Percentiles rank a stretch among this genome's conserved stretches.
phyloP scores from a whole-genome alignment of 2,329 filamentous ascomycete species.

The Camillea tinctor region DNA sequence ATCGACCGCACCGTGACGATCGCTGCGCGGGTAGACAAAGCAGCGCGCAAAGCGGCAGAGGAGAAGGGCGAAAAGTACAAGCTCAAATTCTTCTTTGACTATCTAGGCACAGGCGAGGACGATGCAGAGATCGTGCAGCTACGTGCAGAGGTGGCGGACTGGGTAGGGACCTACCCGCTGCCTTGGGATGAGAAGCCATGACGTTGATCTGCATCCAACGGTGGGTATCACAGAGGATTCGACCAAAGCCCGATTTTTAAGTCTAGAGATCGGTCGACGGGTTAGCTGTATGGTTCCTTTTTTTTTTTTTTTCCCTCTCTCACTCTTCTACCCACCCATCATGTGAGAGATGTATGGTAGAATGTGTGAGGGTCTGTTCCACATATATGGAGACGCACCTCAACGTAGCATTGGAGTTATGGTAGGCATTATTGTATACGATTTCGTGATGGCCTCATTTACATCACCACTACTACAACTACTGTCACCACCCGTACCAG shows the following conservation, averaged over 20 bases:
- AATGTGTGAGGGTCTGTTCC: too few relatives aligned
- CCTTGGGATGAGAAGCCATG: conserved; percentile 57
- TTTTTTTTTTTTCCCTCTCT: not conserved
- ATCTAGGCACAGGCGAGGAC: conserved; percentile 65
- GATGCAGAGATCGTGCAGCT: conserved; percentile 71
- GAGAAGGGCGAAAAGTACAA: conserved; percentile 66
- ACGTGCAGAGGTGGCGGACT: conserved; percentile 72
- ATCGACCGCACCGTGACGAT: conserved; percentile 82
- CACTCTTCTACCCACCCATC: not conserved
- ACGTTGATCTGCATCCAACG: conserved; percentile 16
- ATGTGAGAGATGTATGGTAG: not conserved
- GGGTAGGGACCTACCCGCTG: conserved; percentile 72
- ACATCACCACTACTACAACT: conserved; percentile 17
- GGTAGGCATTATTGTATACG: conserved; percentile 3
- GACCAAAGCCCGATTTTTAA: not conserved
- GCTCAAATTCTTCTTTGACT: conserved; percentile 66
- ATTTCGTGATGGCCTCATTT: conserved; percentile 20
- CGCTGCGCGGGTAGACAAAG: conserved; percentile 72
- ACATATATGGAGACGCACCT: conserved; percentile 12
- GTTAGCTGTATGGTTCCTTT: not conserved
- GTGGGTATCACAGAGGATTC: not conserved
- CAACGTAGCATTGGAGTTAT: conserved; percentile 21
- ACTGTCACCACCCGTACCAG: not conserved
- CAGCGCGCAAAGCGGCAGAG: conserved; percentile 66
- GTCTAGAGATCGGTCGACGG: not conserved